Evolutionary conservation across 2,329 filamentous ascomycete species (phyloP), one percentile per base, ranked within the genome.

Genomic region (Colletotrichum truncatum): DNA sequence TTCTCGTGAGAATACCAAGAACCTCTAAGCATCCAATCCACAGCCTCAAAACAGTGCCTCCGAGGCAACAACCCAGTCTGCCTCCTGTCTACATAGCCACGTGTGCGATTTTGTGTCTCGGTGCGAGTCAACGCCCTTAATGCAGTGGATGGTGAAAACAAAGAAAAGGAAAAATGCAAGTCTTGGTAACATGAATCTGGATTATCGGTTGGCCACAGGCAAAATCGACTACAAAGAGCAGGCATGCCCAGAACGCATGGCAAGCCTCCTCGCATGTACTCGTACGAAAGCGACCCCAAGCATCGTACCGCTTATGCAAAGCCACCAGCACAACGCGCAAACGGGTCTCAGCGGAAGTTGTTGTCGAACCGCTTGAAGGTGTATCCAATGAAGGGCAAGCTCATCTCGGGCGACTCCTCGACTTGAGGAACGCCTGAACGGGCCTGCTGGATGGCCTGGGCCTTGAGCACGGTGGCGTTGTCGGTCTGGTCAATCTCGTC

Each of bases 401-500:
- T 97, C 89, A 98, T 94, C 81, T 97, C 95, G 4, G 94, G 93
- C 69, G 93, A 91, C 76, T 97, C 92, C 71, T 95, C 93, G 9
- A 86, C 83, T 68, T 78, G 78, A 60, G 64, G 66, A n/a, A 71
- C 63, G 38, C 74, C 76, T 14, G 70, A 82, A 71, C 85, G 85
- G 54, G 89, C 88, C 73, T 89, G 86, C 66, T 91, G 90, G 68
- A 91, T 87, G 52, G 93, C 93, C 78, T 97, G 93, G 18, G 93
- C 93, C 76, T 93, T 92, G 73, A 97, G 87, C 70, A 93, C 87
- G 23, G 94, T 96, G 60, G 92, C 93, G 69, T 94, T 97, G 78
- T 98, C 94, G 59, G 94, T 95, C 83, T 98, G 95, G 73, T 97
- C 94, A 75, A 99, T 98, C 80, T 99, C 96, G 75, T 99, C 96